Evolutionary conservation across 495 filamentous ascomycete species (phyloP).

Genomic region (Xylaria longipes): DNA sequence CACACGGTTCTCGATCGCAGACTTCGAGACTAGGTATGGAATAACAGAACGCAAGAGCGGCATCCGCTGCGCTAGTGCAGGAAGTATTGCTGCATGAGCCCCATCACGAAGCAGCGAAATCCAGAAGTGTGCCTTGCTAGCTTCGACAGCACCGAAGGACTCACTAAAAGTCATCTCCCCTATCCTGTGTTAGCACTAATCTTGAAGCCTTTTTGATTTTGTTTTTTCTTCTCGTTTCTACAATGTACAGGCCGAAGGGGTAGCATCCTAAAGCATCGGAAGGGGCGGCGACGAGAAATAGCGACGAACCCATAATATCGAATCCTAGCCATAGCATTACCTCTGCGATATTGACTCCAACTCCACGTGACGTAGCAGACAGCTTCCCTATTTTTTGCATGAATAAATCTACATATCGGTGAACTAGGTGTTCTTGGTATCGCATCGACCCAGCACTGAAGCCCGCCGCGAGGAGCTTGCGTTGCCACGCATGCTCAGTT

Average conservation of each 20-base stretch:
- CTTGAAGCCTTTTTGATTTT: not conserved
- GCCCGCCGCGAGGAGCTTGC: constrained; percentile 37
- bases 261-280: not conserved
- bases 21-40: constrained; percentile 30
- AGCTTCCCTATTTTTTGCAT: constrained; percentile 43
- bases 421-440: constrained; percentile 53
- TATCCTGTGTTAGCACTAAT: not conserved
- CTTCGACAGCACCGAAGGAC: constrained; percentile 55
- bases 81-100: constrained; percentile 32
- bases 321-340: constrained; percentile 58
- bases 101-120: constrained; percentile 36
- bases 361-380: constrained; percentile 20
- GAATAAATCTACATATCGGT: constrained; percentile 50
- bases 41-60: constrained; percentile 27
- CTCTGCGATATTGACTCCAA: constrained; percentile 43
- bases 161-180: constrained; percentile 49
- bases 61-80: constrained; percentile 24
- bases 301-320: constrained; percentile 53
- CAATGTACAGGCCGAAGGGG: not conserved
- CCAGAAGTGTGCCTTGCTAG: constrained; percentile 55
- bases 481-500: constrained; percentile 41
- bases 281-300: not conserved
- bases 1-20: constrained; percentile 28
- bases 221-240: not conserved
- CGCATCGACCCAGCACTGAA: constrained; percentile 44